Conservation (phyloP, 2,329 filamentous ascomycete species). For the Phyllosticta citribraziliensis region DNA sequence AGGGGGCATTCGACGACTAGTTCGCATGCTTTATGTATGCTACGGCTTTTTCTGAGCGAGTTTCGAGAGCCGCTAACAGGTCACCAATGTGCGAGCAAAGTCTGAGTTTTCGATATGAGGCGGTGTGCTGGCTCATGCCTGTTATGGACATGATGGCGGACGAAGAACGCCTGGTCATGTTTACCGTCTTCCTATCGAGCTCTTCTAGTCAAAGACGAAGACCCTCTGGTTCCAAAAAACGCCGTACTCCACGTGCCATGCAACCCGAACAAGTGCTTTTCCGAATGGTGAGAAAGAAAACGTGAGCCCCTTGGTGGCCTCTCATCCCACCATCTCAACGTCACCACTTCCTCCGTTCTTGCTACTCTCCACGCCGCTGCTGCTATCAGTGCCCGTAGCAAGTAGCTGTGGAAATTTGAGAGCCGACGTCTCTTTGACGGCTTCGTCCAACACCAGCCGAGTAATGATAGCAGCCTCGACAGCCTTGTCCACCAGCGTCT, state of each 20-base stretch:
- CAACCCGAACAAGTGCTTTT: neutral
- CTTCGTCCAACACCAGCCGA: constrained; percentile 50
- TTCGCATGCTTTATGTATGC: no score
- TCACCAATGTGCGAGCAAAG: no score
- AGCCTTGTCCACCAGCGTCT: constrained; percentile 52
- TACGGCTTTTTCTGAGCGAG: no score
- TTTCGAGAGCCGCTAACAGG: no score
- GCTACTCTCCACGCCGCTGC: neutral
- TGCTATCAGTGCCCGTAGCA: neutral
- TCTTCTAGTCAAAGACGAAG: no score
- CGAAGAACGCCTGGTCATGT: no score
- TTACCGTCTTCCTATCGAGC: no score
- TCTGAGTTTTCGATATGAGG: no score
- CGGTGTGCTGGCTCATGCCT: no score
- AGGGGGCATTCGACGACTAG: no score
- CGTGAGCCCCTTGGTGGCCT: neutral
- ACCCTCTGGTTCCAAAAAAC: neutral
- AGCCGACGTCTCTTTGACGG: constrained; percentile 43
- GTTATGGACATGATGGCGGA: no score
- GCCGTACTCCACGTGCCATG: constrained; percentile 1
- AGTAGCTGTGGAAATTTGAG: constrained; percentile 20
- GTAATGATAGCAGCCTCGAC: constrained; percentile 52
- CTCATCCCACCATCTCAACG: constrained; percentile 8
- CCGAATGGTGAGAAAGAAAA: neutral
- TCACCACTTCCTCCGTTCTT: neutral